Base-by-base conservation (phyloP, 108 stramenopile species). In the Bacterosira constricta region DNA sequence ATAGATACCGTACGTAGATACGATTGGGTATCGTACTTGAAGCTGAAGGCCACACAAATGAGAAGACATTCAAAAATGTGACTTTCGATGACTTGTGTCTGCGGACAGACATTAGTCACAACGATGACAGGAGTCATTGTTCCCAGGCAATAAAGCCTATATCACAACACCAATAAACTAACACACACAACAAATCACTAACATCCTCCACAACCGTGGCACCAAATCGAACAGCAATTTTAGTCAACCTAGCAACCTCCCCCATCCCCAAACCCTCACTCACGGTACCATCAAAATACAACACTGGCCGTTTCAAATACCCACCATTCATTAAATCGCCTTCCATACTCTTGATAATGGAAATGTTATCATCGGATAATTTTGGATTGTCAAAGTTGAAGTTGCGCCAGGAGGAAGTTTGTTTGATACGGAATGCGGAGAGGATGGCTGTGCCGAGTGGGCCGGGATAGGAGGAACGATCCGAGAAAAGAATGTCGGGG, bases 321-420 rank as follows among this genome's bases (percentile, higher is more conserved):
- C 76, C 76, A 13, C 54, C 38, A 26, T 63, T 60, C 23, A 64
- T 51, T 9, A 77, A 42, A 27, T 77, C 76, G 0, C 18, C 36
- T 44, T 77, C 76, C 69, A 71, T 70, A 20, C 53, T 23, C 49
- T 71, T 71, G 0, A 77, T 39, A 8, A 77, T 38, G 53, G 61
- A 42, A 12, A 77, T 47, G 39, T 77, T 77, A 32, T 77, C 76
- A 44, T 77, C 76, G 69, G 41, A 66, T 3, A 75, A 42, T 34
- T 75, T 75, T 1, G 75, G 59, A 58, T 75, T 75, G 66, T 75
- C 75, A 29, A 77, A 64, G 41, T 77, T 71, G 69, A 77, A 77
- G 27, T 71, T 77, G 0, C 76, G 27, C 76, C 76, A 77, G 6
- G 69, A 54, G 25, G 66, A 60, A 11, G 44, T 23, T 35, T 63